These are phyloP conservation scores for Fraxinus latifolia DNA, from an alignment of 305 asterid genomes.

Conservation along the genomic window DNA sequence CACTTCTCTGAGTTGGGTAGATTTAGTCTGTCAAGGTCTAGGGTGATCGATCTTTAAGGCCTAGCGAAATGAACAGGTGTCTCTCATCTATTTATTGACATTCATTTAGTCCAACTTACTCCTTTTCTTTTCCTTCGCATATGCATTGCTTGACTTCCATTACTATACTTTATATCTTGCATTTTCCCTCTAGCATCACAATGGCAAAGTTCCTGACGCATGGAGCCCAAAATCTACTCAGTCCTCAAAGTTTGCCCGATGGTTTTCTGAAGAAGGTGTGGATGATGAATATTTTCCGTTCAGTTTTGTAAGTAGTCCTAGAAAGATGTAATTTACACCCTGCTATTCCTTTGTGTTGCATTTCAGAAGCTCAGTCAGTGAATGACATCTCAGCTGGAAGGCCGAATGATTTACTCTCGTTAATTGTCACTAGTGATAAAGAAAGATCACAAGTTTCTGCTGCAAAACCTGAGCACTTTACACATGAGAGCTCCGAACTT, in stretches of 20 bases:
- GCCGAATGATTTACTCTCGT: conserved; percentile 66
- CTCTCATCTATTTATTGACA: background rate
- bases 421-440: conserved; percentile 66
- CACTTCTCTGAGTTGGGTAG: background rate
- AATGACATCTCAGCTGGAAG: conserved; percentile 38
- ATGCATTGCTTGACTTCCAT: conserved; percentile 10
- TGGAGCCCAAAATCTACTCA: conserved; percentile 41
- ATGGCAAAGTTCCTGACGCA: conserved; percentile 47
- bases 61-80: background rate
- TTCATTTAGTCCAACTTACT: background rate
- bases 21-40: conserved; percentile 15
- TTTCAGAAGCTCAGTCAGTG: conserved; percentile 44
- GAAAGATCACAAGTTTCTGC: conserved; percentile 41
- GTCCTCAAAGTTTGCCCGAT: conserved; percentile 81
- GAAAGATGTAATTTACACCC: conserved; percentile 15
- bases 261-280: conserved; percentile 90
- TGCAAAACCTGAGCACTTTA: conserved; percentile 30
- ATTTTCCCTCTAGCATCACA: conserved; percentile 43
- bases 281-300: conserved; percentile 11
- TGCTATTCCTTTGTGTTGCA: conserved; percentile 12
- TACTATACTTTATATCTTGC: conserved; percentile 13
- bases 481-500: conserved; percentile 32
- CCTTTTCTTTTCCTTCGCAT: conserved; percentile 17
- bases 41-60: conserved; percentile 8
- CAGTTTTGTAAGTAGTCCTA: conserved; percentile 4